These are phyloP conservation scores for Podospora pseudopauciseta DNA, from an alignment of 495 filamentous ascomycete species.

Conservation along the genomic window DNA sequence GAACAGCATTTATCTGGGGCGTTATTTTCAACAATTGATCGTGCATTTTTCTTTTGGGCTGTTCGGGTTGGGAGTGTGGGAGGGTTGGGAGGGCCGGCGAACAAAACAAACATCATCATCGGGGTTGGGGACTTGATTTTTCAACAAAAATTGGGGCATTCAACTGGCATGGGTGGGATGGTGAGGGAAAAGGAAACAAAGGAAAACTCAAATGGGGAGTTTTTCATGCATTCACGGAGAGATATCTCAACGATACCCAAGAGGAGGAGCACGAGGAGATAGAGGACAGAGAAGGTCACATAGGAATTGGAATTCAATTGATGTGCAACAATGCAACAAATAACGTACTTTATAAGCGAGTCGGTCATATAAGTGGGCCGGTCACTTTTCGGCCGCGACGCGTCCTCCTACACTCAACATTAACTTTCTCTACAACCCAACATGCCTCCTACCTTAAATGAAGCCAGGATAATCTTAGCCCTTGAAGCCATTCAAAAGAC, in stretches of 20 bases:
- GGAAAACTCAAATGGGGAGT: constrained; percentile 10
- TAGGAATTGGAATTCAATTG: neutral
- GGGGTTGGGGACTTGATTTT: constrained; percentile 26
- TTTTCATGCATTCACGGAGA: constrained; percentile 22
- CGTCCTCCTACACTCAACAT: too few relatives aligned
- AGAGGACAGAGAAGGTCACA: neutral
- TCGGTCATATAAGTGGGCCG: too few relatives aligned
- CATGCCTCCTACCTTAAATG: too few relatives aligned
- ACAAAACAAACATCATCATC: neutral
- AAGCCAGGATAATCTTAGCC: too few relatives aligned
- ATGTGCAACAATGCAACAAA: neutral
- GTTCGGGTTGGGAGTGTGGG: neutral
- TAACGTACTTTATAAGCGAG: too few relatives aligned
- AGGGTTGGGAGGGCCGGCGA: neutral
- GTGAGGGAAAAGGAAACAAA: neutral
- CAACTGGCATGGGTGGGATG: constrained; percentile 16
- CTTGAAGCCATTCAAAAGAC: too few relatives aligned
- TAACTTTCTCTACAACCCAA: too few relatives aligned
- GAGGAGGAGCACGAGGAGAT: constrained; percentile 8
- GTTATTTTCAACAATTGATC: constrained; percentile 16
- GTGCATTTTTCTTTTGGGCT: neutral
- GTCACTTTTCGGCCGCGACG: too few relatives aligned
- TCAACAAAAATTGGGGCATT: constrained; percentile 33
- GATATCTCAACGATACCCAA: constrained; percentile 42
- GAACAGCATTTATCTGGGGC: constrained; percentile 21